Evolutionary conservation across 169 alveolate species (phyloP).

Genomic region (Cryptosporidium xiaoi): DNA sequence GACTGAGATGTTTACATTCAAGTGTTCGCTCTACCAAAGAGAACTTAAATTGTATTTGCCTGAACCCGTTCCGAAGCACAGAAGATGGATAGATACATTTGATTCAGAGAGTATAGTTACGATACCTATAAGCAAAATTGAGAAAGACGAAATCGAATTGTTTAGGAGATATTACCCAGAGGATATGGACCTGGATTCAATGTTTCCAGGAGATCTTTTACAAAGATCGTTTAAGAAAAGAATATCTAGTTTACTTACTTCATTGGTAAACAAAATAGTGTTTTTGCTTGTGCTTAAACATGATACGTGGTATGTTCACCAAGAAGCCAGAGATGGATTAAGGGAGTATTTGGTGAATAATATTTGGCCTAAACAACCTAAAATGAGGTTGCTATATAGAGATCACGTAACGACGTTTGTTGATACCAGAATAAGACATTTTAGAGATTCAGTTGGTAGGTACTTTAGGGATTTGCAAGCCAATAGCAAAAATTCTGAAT

Average conservation of each 20-base stretch:
- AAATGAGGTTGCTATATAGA: conserved; percentile 48
- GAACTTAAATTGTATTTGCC: conserved; percentile 63
- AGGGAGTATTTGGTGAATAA: conserved; percentile 57
- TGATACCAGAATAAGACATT: conserved; percentile 72
- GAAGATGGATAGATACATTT: conserved; percentile 74
- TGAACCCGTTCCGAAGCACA: conserved; percentile 72
- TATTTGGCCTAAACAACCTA: conserved; percentile 73
- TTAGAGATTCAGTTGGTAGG: conserved; percentile 71
- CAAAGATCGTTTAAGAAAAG: conserved; percentile 72
- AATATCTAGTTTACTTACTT: conserved; percentile 54
- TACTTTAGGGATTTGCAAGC: conserved; percentile 71
- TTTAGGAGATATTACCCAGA: conserved; percentile 47
- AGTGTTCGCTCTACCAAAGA: conserved; percentile 69
- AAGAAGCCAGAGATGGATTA: conserved; percentile 72
- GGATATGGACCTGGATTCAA: conserved; percentile 59
- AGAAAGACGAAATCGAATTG: conserved; percentile 60
- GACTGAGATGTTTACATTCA: conserved; percentile 62
- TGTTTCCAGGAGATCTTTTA: conserved; percentile 52
- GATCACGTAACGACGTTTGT: conserved; percentile 72
- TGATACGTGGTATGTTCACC: conserved; percentile 75
- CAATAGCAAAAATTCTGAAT: conserved; percentile 58
- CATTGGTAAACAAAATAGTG: conserved; percentile 59
- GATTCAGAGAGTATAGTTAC: conserved; percentile 70
- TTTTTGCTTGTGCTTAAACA: conserved; percentile 51
- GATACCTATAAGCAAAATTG: conserved; percentile 67